Evolutionary conservation across 148 eudicot species (phyloP).

Genomic region (Rhododendron kiyosumense): DNA sequence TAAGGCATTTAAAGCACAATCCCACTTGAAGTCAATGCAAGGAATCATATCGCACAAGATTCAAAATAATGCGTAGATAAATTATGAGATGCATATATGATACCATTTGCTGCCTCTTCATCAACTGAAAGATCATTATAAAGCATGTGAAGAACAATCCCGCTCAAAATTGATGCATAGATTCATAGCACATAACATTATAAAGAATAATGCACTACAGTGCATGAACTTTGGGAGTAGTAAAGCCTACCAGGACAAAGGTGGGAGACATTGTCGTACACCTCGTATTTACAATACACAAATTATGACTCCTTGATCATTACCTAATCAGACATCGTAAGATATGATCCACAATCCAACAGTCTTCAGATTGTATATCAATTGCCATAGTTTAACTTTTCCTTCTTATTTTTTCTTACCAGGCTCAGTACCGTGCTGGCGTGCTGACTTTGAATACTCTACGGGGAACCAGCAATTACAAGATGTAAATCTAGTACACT

Average conservation of each 20-base stretch:
- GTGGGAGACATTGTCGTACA: neutral
- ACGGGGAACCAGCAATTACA: neutral
- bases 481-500: neutral
- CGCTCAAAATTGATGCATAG: neutral
- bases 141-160: neutral
- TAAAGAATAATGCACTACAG: neutral
- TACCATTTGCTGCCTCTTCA: neutral
- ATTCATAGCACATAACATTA: neutral
- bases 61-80: neutral
- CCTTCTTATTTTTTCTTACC: neutral
- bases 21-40: neutral
- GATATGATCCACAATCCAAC: neutral
- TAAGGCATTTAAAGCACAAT: neutral
- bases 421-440: neutral
- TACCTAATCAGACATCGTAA: neutral
- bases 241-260: neutral
- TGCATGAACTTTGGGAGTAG: neutral
- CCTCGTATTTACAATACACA: neutral
- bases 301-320: neutral
- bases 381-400: neutral
- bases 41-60: neutral
- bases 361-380: neutral
- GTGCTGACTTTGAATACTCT: neutral
- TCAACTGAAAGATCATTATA: neutral
- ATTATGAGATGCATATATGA: neutral